These are phyloP conservation scores for Microbotryum silenes-acaulis DNA, from an alignment of 1,284 basidiomycete species.

Conservation along the genomic window DNA sequence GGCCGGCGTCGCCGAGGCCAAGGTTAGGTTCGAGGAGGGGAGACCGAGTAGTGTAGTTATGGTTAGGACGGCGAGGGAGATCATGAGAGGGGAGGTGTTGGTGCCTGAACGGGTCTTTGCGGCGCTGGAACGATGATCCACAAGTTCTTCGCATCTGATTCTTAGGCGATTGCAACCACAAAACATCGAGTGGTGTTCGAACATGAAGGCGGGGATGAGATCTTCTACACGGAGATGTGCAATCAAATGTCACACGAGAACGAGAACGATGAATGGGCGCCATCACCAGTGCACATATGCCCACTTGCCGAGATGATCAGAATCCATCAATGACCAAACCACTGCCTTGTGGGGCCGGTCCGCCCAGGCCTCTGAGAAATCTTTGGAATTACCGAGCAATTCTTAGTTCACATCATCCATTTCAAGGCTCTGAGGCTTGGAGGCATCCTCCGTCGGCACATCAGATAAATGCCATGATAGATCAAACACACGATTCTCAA, in stretches of 20 bases:
- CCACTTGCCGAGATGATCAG: no score
- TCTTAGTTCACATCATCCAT: no score
- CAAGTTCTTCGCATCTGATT: neutral
- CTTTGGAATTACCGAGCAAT: no score
- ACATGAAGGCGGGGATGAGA: neutral
- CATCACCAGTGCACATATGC: no score
- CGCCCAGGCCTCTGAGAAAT: no score
- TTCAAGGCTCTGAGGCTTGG: no score
- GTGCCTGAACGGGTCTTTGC: constrained; percentile 20
- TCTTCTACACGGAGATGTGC: neutral
- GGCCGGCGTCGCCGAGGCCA: constrained; percentile 23
- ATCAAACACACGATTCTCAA: no score
- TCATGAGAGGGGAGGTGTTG: constrained; percentile 26
- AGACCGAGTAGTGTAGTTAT: constrained; percentile 22
- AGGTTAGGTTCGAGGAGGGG: constrained; percentile 15
- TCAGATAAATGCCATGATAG: no score
- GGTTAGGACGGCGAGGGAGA: constrained; percentile 28
- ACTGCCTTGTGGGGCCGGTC: no score
- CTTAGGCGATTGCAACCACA: neutral
- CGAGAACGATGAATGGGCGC: no score
- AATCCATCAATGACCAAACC: no score
- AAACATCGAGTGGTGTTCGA: neutral
- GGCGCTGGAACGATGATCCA: neutral
- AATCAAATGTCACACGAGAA: neutral
- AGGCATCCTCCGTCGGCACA: no score